Conservation (phyloP, 331 rosid genomes). For the Acacia pycnantha region DNA sequence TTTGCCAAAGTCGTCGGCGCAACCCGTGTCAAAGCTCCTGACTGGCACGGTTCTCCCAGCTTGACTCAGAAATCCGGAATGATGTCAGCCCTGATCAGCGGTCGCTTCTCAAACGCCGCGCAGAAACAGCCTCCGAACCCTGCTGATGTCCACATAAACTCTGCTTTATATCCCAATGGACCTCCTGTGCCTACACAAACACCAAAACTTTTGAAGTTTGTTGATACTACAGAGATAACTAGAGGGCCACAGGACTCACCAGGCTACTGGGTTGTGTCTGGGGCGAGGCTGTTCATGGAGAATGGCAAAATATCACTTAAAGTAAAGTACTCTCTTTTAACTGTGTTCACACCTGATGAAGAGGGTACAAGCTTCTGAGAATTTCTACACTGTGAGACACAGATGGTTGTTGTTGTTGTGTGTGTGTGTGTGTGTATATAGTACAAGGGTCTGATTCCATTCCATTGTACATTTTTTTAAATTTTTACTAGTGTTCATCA, state of each 20-base stretch:
- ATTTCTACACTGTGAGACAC: neutral
- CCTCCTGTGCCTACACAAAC: conserved; percentile 55
- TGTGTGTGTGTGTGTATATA: conserved; percentile 1
- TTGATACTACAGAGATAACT: conserved; percentile 65
- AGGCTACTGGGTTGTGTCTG: conserved; percentile 70
- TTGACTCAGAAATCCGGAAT: conserved; percentile 60
- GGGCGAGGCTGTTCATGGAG: conserved; percentile 59
- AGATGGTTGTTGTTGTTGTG: conserved; percentile 27
- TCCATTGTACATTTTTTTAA: conserved; percentile 36
- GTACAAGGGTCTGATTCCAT: conserved; percentile 39
- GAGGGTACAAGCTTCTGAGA: conserved; percentile 44
- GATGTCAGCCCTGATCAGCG: conserved; percentile 55
- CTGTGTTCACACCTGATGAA: conserved; percentile 65
- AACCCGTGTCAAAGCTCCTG: conserved; percentile 30
- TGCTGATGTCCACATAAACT: conserved; percentile 48
- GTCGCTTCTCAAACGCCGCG: conserved; percentile 45
- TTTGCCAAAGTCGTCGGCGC: conserved; percentile 47
- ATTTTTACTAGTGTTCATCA: neutral
- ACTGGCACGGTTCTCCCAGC: conserved; percentile 57
- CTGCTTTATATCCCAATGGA: conserved; percentile 63
- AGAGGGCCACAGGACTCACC: conserved; percentile 67
- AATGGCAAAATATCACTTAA: conserved; percentile 76
- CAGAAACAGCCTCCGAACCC: conserved; percentile 53
- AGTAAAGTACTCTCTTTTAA: conserved; percentile 79
- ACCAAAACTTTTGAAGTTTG: conserved; percentile 52